Base-by-base conservation (phyloP, 2,329 filamentous ascomycete genomes). In the Pochonia chlamydosporia region DNA sequence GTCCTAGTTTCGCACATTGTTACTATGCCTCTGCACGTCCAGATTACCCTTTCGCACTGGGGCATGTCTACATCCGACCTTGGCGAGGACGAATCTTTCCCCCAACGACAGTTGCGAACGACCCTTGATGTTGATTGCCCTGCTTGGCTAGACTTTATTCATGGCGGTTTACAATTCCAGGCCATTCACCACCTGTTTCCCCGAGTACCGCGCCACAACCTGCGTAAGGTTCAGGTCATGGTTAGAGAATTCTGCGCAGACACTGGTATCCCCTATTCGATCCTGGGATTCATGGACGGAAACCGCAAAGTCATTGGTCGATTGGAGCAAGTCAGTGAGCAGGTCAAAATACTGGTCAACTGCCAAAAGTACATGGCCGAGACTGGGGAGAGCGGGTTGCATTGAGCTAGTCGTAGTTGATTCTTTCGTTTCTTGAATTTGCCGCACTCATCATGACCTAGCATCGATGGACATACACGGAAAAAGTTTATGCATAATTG, bases 61-160 rank as follows among this genome's bases (percentile, higher is more conserved):
- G 84, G 79, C 50, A 88, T 87, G 83, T 81, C 79, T 21, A 85
- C 81, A 2, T 67, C 78, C 0, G 80, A 86, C 52, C 71, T 85
- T 3, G 82, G 82, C 49, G 74, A 79, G 40, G 68, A 72, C 46
- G 84, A 87, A 59, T 84, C 80, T 1, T 87, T 87, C 58, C 72
- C 83, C 0, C 82, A 86, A 66, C 80, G 81, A 57, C 83, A 85
- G 73, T 68, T 87, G 31, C 75, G 84, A 39, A 87, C 84, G 3
- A 87, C 83, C 23, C 85, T 87, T 82, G 84, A 88, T 56, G 79
- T 88, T 41, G 82, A 85, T 56, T 87, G 84, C 63, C 84, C 84
- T 0, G 68, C 73, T 21, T 88, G 84, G 84, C 67, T 88, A 23
- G 84, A 88, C 61, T 87, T 82, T 55, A 73, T 86, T 59, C 84